Evolutionary conservation across 306 rosid species (phyloP), one percentile per base, ranked within the genome.

Genomic region (Vicia villosa): DNA sequence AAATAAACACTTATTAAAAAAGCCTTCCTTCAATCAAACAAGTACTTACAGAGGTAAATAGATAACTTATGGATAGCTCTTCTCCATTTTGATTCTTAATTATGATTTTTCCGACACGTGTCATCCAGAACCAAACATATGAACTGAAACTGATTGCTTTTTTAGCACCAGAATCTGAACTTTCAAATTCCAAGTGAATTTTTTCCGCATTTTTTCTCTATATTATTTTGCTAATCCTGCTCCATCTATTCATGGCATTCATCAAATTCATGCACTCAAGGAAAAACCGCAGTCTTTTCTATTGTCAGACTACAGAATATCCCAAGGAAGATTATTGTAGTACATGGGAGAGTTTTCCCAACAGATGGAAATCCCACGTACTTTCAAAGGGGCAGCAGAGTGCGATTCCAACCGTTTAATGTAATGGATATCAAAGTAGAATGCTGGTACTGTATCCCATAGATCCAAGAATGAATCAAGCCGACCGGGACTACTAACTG

Each of bases 261-360:
- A 52, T 84, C 74, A 87, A 79, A 81, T 78, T 68, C 79, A 70
- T 68, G 85, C 77, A 61, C 74, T 75, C 74, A 74, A 49, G 71
- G 83, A 37, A 36, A 68, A 45, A 74, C 65, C 28, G 43, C 60
- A 79, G 68, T 72, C 82, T 81, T 67, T 83, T 73, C 63, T 81
- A 57, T 62, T 82, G 73, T 64, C 80, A 72, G 84, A 75, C 85
- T 78, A 81, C 70, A 86, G 62, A 72, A 94, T 85, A 81, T 94
- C 98, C 81, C 86, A 90, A 43, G 91, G 92, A 56, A 94, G 84
- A 83, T 88, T 88, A 64, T 90, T 51, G 55, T 90, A 94, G 77
- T 88, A 88, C 72, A 94, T 97, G 12, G 92, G 84, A 73, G 97
- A 90, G 69, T 81, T 75, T 78, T 90, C 94, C 97, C 97, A 94